These are phyloP conservation scores for Karstenula rhodostoma DNA, from an alignment of 2,329 filamentous ascomycete species.

Conservation along the genomic window DNA sequence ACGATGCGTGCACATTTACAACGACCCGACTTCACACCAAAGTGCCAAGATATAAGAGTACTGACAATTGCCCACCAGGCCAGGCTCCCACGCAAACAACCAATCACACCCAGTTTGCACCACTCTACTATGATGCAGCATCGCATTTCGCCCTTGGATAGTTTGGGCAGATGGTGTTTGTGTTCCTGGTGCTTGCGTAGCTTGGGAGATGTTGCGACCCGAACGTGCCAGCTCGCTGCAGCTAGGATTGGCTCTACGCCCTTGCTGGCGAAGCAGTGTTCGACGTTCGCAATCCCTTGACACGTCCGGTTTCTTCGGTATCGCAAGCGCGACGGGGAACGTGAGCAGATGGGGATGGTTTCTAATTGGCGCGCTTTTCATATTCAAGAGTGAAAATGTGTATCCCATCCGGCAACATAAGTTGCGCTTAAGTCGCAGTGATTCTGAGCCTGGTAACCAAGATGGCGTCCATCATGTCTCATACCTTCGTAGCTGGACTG, in stretches of 20 bases:
- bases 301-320: neutral
- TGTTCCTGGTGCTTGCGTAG: neutral
- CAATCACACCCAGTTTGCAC: neutral
- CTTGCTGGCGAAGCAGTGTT: constrained; percentile 1
- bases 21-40: neutral
- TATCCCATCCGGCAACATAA: neutral
- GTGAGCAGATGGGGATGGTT: neutral
- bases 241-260: constrained; percentile 1
- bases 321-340: neutral
- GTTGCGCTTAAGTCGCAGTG: neutral
- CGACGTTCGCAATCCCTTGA: neutral
- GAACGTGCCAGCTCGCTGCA: constrained; percentile 1
- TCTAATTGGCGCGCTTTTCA: neutral
- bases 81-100: constrained; percentile 2
- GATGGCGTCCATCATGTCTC: neutral
- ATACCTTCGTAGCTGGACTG: neutral
- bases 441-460: neutral
- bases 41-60: constrained; percentile 3
- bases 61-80: neutral
- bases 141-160: neutral
- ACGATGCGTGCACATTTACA: neutral
- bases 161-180: neutral
- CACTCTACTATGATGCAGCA: neutral
- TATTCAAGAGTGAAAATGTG: neutral
- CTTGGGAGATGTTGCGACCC: neutral